Evolutionary conservation across 73 alveolate genomes (phyloP).

Genomic region (Durusdinium trenchii): DNA sequence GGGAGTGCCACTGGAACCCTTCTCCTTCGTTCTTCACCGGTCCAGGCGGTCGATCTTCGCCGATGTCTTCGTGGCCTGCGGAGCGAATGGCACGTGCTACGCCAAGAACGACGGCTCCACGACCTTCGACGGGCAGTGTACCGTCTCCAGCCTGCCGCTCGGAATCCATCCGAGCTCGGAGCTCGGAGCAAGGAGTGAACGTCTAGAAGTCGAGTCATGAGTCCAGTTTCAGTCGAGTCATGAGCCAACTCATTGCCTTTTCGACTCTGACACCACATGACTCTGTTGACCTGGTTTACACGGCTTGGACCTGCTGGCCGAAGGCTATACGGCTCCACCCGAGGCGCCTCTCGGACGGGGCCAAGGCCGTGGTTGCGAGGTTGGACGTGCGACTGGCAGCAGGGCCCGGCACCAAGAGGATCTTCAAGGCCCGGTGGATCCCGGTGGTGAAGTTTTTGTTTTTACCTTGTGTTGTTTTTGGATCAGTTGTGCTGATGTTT

Average conservation of each 20-base stretch:
- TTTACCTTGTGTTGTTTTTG: too few relatives aligned
- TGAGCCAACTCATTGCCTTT: not conserved
- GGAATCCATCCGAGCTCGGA: not conserved
- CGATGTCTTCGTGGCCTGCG: slow-evolving; percentile 81
- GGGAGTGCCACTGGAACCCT: too few relatives aligned
- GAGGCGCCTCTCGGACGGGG: slow-evolving; percentile 47
- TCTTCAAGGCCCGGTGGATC: not conserved
- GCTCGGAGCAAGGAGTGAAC: not conserved
- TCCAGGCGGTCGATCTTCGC: slow-evolving; percentile 76
- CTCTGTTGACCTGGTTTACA: not conserved
- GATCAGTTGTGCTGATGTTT: too few relatives aligned
- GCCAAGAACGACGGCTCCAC: slow-evolving; percentile 70
- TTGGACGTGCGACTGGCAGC: slow-evolving; percentile 8
- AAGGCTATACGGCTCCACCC: not conserved
- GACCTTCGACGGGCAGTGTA: slow-evolving; percentile 57
- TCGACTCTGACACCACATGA: not conserved
- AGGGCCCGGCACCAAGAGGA: slow-evolving; percentile 48
- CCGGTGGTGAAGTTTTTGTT: too few relatives aligned
- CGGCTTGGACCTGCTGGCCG: not conserved
- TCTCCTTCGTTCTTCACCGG: too few relatives aligned
- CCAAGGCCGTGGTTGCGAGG: not conserved
- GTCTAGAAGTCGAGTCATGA: not conserved
- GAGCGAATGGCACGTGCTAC: slow-evolving; percentile 54
- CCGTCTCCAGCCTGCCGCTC: not conserved
- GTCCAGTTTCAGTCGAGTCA: not conserved